Conservation (phyloP, 768 basidiomycete genomes). For the Mycena amicta region DNA sequence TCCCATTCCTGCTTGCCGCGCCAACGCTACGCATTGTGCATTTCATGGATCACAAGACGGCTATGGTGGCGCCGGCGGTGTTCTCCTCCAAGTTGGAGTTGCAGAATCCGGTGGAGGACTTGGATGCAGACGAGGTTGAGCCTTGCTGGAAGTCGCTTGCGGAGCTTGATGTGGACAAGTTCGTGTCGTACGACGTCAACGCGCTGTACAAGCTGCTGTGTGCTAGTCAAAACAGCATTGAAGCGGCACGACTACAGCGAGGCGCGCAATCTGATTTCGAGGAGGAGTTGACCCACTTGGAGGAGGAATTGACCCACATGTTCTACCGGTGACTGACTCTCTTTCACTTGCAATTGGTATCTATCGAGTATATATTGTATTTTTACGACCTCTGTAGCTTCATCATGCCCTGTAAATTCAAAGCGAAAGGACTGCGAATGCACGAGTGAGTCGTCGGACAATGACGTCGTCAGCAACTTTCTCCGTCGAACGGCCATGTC, state of each 20-base stretch:
- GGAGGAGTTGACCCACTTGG: background rate
- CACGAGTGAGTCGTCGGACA: too few relatives aligned
- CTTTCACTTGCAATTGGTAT: too few relatives aligned
- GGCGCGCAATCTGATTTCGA: background rate
- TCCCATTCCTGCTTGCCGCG: constrained; percentile 12
- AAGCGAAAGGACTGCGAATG: too few relatives aligned
- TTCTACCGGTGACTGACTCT: background rate
- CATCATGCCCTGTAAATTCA: too few relatives aligned
- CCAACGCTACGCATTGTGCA: constrained; percentile 16
- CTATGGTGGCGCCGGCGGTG: constrained; percentile 5
- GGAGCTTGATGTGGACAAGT: background rate
- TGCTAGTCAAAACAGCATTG: background rate
- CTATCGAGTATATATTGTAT: too few relatives aligned
- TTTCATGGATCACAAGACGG: constrained; percentile 5
- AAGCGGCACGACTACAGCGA: background rate
- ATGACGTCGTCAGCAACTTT: background rate
- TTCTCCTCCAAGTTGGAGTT: background rate
- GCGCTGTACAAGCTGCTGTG: background rate
- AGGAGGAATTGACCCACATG: background rate
- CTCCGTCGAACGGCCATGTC: background rate
- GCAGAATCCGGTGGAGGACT: background rate
- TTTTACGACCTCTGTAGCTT: background rate
- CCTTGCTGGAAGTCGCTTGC: background rate
- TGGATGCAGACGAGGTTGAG: background rate
- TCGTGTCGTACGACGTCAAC: background rate